Conservation (phyloP, 228 moss, liverwort and hornwort genomes). For the Sphagnum magellanicum region DNA sequence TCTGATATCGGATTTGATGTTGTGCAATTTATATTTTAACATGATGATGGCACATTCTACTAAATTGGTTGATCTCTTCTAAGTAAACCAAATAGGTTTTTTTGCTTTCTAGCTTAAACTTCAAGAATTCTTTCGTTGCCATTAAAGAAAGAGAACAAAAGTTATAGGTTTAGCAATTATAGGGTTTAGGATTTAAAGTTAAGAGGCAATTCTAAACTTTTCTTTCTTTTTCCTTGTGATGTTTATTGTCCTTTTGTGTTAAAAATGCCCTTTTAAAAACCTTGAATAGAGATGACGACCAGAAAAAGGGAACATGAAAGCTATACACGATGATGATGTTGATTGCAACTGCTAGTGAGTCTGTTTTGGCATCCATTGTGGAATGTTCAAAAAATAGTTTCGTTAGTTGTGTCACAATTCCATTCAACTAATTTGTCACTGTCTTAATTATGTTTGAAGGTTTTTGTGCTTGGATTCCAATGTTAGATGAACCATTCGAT, state of each 20-base stretch:
- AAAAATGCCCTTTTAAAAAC: too few species aligned
- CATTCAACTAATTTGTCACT: conserved; percentile 50
- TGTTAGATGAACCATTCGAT: conserved; percentile 59
- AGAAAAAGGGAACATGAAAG: too few species aligned
- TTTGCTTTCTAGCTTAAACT: too few species aligned
- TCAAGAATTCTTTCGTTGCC: too few species aligned
- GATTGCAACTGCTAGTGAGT: conserved; percentile 64
- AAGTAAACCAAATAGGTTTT: conserved; percentile 21
- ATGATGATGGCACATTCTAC: conserved; percentile 51
- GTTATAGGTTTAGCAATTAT: too few species aligned
- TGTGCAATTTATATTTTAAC: not conserved
- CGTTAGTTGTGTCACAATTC: conserved; percentile 50
- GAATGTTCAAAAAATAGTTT: conserved; percentile 59
- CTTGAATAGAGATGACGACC: too few species aligned
- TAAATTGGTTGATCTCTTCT: conserved; percentile 53
- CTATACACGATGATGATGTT: too few species aligned
- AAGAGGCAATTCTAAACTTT: not conserved
- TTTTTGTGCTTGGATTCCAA: conserved; percentile 53
- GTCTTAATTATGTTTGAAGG: conserved; percentile 69
- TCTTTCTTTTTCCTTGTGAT: not conserved
- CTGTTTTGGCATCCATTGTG: conserved; percentile 75
- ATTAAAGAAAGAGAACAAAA: too few species aligned
- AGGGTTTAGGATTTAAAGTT: too few species aligned
- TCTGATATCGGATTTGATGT: too few species aligned
- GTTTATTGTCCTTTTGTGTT: not conserved